A percentile compares a stretch with the other conserved stretches of the same genome.
These are phyloP conservation scores for Plicaturopsis crispa DNA, from an alignment of 768 basidiomycete genomes.

Conservation along the genomic window DNA sequence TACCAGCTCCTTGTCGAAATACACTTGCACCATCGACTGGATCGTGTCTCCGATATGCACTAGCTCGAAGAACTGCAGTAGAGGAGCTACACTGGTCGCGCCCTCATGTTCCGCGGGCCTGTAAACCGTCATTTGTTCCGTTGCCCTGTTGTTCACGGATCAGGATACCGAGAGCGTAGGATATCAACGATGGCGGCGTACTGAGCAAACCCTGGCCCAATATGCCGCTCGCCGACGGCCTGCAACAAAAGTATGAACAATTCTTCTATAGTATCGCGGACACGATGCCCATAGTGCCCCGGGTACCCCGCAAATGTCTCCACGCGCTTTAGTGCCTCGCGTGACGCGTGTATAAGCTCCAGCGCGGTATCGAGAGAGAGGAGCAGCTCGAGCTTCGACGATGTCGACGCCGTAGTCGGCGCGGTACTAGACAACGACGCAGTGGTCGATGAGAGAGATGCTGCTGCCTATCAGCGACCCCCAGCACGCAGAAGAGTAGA, in stretches of 20 bases:
- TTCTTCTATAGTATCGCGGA: slow-evolving; percentile 92
- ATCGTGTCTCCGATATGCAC: slow-evolving; percentile 97
- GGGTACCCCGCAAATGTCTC: slow-evolving; percentile 89
- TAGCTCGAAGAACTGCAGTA: slow-evolving; percentile 95
- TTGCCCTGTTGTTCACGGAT: slow-evolving; percentile 49
- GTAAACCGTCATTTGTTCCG: slow-evolving; percentile 83
- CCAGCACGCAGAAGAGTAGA: background rate
- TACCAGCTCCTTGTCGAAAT: slow-evolving; percentile 94
- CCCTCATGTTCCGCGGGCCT: slow-evolving; percentile 82
- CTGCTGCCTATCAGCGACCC: slow-evolving; percentile 10
- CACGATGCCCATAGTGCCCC: slow-evolving; percentile 78
- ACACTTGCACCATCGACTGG: slow-evolving; percentile 95
- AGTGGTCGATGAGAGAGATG: slow-evolving; percentile 16
- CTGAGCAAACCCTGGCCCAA: slow-evolving; percentile 73
- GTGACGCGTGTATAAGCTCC: slow-evolving; percentile 87
- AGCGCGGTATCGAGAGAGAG: slow-evolving; percentile 89
- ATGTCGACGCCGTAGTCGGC: slow-evolving; percentile 10
- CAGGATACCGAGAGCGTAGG: slow-evolving; percentile 3
- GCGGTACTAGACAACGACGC: slow-evolving; percentile 12
- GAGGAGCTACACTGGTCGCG: slow-evolving; percentile 79
- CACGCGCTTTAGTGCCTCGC: slow-evolving; percentile 85
- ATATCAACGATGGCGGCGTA: slow-evolving; percentile 26
- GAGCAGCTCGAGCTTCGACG: slow-evolving; percentile 56
- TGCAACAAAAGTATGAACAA: slow-evolving; percentile 81
- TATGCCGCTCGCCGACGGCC: slow-evolving; percentile 70